Evolutionary conservation across 2,329 filamentous ascomycete species (phyloP), one percentile per base, ranked within the genome.

Genomic region (Mollisia scopiformis): DNA sequence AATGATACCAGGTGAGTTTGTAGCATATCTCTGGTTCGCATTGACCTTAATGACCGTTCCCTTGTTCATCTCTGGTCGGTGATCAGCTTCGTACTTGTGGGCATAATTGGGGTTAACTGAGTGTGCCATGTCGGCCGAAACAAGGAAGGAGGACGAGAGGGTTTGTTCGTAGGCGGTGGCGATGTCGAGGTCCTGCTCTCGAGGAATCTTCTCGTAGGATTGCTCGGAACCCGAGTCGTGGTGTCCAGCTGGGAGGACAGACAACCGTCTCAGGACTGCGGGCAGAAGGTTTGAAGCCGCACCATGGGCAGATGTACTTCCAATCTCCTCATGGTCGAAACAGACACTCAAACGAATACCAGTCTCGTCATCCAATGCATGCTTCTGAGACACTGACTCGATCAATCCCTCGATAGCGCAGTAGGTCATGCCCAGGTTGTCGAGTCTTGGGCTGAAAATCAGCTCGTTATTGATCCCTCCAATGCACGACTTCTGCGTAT

Each of bases 271-370:
- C 57, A 98, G 84, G 50, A 98, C 88, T 25, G 92, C 86, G 1
- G 95, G 94, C 19, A 99, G 84, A 60, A 97, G 84, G 77, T 97
- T 97, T 4, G 92, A 97, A 77, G 96, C 88, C 19, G 95, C 95
- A 63, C 95, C 95, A 73, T 99, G 95, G 5, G 94, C 93, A 2
- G 93, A 96, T 60, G 86, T 88, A 63, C 92, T 96, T 57, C 95
- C 95, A 72, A 99, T 95, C 75, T 99, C 95, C 77, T 99, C 95
- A 78, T 99, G 93, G 75, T 99, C 95, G 75, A 99, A 99, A 77
- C 94, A 91, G 35, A 93, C 90, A 68, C 96, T 89, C n/a, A 99
- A 82, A 49, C 95, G 92, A 72, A 98, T 97, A 19, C 86, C 89
- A 3, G 85, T 80, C 72, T 97, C 94, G 23, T 89, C 78, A 46